phyloP scores from a whole-genome alignment of 805 yeast genomes.

The Zygosaccharomyces gambellarensis region DNA sequence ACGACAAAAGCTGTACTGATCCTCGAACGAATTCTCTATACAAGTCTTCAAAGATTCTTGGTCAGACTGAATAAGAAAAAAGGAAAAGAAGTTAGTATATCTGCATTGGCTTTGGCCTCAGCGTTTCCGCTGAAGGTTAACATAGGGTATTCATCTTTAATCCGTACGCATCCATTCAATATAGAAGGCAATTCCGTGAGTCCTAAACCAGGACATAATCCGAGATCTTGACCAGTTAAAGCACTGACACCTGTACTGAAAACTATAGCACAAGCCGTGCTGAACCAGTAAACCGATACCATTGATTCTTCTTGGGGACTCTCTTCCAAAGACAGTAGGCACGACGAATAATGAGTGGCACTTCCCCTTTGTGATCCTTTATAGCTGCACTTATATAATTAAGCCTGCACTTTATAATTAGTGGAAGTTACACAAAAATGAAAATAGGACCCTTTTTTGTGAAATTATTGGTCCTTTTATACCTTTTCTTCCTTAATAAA shows the following conservation, averaged over 20 bases:
- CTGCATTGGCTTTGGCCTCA: no score
- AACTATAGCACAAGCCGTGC: neutral
- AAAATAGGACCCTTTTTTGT: neutral
- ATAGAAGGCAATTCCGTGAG: neutral
- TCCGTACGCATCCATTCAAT: constrained; percentile 7
- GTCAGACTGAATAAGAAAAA: neutral
- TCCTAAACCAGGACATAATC: constrained; percentile 4
- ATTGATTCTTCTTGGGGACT: neutral
- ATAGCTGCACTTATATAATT: neutral
- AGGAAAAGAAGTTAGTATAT: neutral
- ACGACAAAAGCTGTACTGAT: constrained; percentile 14
- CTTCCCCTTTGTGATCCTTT: neutral
- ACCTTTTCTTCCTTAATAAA: neutral
- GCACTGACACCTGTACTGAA: neutral
- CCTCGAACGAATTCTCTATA: constrained; percentile 9
- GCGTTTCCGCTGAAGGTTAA: neutral
- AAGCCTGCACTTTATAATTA: neutral
- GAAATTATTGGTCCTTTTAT: neutral
- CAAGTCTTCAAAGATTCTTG: constrained; percentile 10
- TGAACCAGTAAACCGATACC: constrained; percentile 3
- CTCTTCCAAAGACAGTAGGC: neutral
- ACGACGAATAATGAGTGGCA: neutral
- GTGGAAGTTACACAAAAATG: neutral
- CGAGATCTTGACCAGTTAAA: neutral
- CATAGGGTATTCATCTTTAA: neutral